phyloP scores from a whole-genome alignment of 2,329 filamentous ascomycete species.

The Pestalotiopsis sp. region DNA sequence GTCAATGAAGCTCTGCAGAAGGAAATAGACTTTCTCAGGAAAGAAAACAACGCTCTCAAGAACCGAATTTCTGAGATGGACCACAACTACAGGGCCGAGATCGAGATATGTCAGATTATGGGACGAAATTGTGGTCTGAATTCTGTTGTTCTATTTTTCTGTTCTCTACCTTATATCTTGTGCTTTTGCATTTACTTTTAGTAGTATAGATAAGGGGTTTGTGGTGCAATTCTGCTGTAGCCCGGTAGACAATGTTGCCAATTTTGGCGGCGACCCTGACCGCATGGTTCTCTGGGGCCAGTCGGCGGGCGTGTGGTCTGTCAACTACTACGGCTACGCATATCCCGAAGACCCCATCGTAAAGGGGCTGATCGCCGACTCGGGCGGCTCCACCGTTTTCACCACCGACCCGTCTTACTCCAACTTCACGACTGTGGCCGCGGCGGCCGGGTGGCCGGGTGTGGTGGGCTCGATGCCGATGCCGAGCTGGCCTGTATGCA shows the following conservation, averaged over 20 bases:
- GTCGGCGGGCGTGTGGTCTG: conserved; percentile 45
- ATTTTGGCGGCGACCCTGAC: conserved; percentile 48
- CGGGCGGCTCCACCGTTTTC: conserved; percentile 38
- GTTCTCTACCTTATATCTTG: too few species aligned
- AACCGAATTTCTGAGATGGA: too few species aligned
- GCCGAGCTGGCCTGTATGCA: conserved; percentile 28
- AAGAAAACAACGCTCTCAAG: too few species aligned
- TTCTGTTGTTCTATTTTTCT: too few species aligned
- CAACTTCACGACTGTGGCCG: conserved; percentile 28
- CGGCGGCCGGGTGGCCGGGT: conserved; percentile 25
- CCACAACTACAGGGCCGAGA: too few species aligned
- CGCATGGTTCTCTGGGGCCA: conserved; percentile 49
- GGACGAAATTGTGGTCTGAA: too few species aligned
- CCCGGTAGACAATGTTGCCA: conserved; percentile 42
- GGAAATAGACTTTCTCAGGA: too few species aligned
- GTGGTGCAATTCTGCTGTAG: too few species aligned
- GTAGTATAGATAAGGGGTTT: too few species aligned
- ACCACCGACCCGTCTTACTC: conserved; percentile 32
- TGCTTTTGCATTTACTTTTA: too few species aligned
- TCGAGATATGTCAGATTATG: too few species aligned
- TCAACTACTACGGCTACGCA: conserved; percentile 45
- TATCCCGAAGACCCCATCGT: conserved; percentile 50
- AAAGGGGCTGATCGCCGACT: conserved; percentile 22
- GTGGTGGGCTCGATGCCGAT: conserved; percentile 20
- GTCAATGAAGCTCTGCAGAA: too few species aligned